Evolutionary conservation across 2,329 filamentous ascomycete genomes (phyloP).

Genomic region (Pseudonectria buxi): DNA sequence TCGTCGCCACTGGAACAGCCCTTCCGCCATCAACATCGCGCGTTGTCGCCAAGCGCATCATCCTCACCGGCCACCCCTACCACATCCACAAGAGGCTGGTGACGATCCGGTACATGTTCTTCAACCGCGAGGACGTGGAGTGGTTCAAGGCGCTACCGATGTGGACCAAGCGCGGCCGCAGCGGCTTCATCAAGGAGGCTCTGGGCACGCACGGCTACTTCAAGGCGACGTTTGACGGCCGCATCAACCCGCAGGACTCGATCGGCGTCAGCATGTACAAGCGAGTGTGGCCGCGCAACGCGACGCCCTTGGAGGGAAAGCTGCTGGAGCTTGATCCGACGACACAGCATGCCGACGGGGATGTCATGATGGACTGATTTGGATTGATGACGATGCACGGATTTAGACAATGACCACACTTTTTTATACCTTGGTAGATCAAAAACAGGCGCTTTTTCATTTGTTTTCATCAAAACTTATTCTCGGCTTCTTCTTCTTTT

Average conservation of each 20-base stretch:
- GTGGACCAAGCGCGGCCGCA: conserved; percentile 85
- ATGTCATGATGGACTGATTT: conserved; percentile 31
- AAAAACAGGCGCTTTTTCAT: conserved; percentile 20
- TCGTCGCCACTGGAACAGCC: conserved; percentile 83
- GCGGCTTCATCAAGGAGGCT: conserved; percentile 87
- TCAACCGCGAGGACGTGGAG: conserved; percentile 87
- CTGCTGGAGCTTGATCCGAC: conserved; percentile 32
- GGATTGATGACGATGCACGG: conserved; percentile 21
- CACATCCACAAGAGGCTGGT: conserved; percentile 98
- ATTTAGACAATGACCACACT: too few relatives aligned
- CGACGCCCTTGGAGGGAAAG: conserved; percentile 40
- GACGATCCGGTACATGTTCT: conserved; percentile 99
- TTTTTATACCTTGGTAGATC: conserved; percentile 20
- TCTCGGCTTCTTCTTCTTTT: conserved; percentile 1
- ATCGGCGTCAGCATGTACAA: conserved; percentile 88
- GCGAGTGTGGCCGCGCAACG: conserved; percentile 71
- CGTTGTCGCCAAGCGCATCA: conserved; percentile 87
- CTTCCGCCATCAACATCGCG: conserved; percentile 69
- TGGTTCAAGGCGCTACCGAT: conserved; percentile 97
- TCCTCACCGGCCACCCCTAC: conserved; percentile 92
- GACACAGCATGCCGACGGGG: conserved; percentile 18
- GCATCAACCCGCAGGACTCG: conserved; percentile 92
- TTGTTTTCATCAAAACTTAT: conserved; percentile 4
- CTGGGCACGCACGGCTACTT: conserved; percentile 99
- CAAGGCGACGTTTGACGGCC: conserved; percentile 95